Evolutionary conservation across 768 basidiomycete species (phyloP).

Genomic region (Rossbeevera mucosa): DNA sequence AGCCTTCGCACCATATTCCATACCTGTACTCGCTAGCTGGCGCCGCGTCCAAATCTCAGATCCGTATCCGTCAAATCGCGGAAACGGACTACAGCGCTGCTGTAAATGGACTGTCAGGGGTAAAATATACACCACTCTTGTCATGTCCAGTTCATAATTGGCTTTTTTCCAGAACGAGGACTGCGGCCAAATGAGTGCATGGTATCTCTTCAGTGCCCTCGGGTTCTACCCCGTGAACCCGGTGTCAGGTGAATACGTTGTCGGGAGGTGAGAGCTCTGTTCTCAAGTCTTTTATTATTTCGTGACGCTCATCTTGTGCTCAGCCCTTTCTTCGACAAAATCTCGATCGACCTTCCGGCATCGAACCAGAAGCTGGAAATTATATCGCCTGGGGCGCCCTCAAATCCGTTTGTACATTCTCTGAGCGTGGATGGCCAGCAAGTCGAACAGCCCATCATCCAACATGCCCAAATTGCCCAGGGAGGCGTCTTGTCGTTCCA

Average conservation of each 20-base stretch:
- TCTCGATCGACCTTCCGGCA: conserved; percentile 52
- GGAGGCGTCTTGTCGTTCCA: conserved; percentile 60
- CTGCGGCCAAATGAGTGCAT: conserved; percentile 88
- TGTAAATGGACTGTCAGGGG: conserved; percentile 67
- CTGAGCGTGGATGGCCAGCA: conserved; percentile 51
- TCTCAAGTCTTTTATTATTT: neutral
- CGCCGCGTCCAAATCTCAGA: conserved; percentile 66
- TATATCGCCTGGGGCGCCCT: conserved; percentile 50
- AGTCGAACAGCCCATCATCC: conserved; percentile 46
- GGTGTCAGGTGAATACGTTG: conserved; percentile 66
- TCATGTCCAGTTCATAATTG: neutral
- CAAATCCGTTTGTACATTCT: conserved; percentile 56
- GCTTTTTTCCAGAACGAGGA: conserved; percentile 64
- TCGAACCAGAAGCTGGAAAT: conserved; percentile 42
- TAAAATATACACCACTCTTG: conserved; percentile 22
- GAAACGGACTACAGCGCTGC: conserved; percentile 60
- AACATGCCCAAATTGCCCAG: conserved; percentile 53
- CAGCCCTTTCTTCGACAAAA: conserved; percentile 51
- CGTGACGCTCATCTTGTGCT: neutral
- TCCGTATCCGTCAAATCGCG: conserved; percentile 66
- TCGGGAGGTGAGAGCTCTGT: conserved; percentile 54
- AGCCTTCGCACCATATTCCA: conserved; percentile 86
- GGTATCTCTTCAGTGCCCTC: conserved; percentile 79
- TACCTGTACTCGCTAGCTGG: conserved; percentile 75
- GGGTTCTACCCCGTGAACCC: conserved; percentile 87